Conservation (phyloP, 257 asterid genomes). For the Thymus quinquecostatus region DNA sequence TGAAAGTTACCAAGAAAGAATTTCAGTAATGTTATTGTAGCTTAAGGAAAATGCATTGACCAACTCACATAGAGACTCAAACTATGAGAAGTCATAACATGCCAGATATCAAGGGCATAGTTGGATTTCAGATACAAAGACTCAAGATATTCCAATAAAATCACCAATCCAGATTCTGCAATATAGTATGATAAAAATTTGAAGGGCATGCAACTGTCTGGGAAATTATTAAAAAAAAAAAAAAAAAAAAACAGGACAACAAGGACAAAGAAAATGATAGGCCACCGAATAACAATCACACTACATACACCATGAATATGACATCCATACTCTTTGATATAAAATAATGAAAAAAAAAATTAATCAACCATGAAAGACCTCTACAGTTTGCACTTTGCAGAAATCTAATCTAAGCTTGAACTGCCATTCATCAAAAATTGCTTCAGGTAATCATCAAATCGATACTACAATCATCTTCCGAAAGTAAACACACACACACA, state of each 20-base stretch:
- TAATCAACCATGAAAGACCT: not conserved
- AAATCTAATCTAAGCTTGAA: constrained; percentile 16
- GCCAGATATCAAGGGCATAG: constrained; percentile 27
- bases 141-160: constrained; percentile 27
- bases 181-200: constrained; percentile 35
- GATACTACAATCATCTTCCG: constrained; percentile 14
- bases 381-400: not conserved
- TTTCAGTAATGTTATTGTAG: not conserved
- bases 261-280: constrained; percentile 52
- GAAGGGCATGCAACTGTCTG: constrained; percentile 44
- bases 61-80: constrained; percentile 6
- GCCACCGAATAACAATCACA: constrained; percentile 52
- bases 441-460: constrained; percentile 4
- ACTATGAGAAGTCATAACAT: constrained; percentile 24
- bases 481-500: not conserved
- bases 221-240: constrained; percentile 6
- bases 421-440: constrained; percentile 12
- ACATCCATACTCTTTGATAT: constrained; percentile 43
- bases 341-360: not conserved
- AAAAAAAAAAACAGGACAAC: constrained; percentile 37
- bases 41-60: constrained; percentile 20
- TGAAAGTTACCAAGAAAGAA: constrained; percentile 4
- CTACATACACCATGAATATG: constrained; percentile 42
- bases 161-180: constrained; percentile 40
- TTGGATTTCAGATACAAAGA: constrained; percentile 23